Conservation (phyloP, 2,329 filamentous ascomycete genomes). For the Trichoderma asperellum region DNA sequence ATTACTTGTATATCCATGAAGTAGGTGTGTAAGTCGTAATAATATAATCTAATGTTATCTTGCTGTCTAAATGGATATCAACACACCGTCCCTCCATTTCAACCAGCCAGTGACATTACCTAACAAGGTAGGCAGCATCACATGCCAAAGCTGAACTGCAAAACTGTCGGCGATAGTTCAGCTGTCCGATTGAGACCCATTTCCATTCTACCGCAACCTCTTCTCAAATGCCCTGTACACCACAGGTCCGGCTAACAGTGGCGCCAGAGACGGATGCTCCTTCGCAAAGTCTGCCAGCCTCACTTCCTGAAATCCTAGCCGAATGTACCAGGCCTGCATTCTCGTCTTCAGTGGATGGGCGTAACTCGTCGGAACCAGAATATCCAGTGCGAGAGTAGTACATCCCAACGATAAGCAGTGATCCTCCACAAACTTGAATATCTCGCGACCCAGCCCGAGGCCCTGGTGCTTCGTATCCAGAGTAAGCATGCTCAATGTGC, state of each 20-base stretch:
- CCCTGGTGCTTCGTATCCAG: conserved; percentile 35
- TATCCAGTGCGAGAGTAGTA: conserved; percentile 38
- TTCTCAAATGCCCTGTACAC: conserved; percentile 41
- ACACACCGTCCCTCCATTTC: neutral
- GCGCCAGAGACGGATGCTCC: conserved; percentile 38
- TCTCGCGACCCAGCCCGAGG: conserved; percentile 34
- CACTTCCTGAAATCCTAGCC: conserved; percentile 38
- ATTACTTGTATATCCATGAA: neutral
- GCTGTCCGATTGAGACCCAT: neutral
- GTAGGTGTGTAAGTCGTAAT: conserved; percentile 3
- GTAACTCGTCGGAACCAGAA: conserved; percentile 37
- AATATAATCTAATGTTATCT: neutral
- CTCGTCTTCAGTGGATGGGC: conserved; percentile 37
- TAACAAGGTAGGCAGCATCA: neutral
- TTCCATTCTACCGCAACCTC: conserved; percentile 20
- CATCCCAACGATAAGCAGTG: conserved; percentile 37
- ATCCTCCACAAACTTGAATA: conserved; percentile 38
- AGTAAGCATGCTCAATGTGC: conserved; percentile 39
- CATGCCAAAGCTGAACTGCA: neutral
- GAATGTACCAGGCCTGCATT: conserved; percentile 37
- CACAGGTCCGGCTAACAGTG: conserved; percentile 35
- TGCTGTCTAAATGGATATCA: neutral
- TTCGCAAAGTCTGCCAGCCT: conserved; percentile 36
- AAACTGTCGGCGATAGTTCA: neutral
- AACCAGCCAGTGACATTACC: neutral